Percentiles rank a stretch among this genome's conserved stretches.
Conservation (phyloP, 179 eudicot genomes). For the Camellia oleifera region DNA sequence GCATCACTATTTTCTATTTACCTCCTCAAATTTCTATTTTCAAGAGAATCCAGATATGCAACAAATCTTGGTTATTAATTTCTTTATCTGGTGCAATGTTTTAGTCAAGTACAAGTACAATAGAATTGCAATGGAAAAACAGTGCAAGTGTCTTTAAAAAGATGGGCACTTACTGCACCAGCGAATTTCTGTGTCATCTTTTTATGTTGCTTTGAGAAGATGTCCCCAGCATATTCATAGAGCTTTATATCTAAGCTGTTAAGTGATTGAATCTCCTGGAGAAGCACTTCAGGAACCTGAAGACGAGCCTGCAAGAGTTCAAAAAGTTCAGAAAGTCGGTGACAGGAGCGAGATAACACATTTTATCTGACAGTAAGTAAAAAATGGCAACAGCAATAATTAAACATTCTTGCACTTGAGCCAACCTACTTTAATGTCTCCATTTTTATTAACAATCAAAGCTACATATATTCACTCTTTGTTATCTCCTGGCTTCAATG, state of each 20-base stretch:
- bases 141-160: not conserved
- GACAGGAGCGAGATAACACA: not conserved
- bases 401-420: not conserved
- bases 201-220: constrained; percentile 57
- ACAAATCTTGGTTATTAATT: not conserved
- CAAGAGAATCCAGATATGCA: not conserved
- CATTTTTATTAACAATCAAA: too few relatives aligned
- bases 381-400: not conserved
- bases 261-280: constrained; percentile 60
- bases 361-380: not conserved
- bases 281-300: constrained; percentile 52
- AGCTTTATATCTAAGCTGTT: constrained; percentile 86
- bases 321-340: constrained; percentile 8
- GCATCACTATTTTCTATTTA: not conserved
- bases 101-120: not conserved
- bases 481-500: too few relatives aligned
- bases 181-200: constrained; percentile 39
- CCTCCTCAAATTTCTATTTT: too few relatives aligned
- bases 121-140: not conserved
- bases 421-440: too few relatives aligned
- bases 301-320: constrained; percentile 60
- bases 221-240: constrained; percentile 67
- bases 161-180: constrained; percentile 32
- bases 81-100: not conserved
- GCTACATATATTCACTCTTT: too few relatives aligned